Evolutionary conservation across 257 asterid genomes (phyloP), one percentile per base, ranked within the genome.

Genomic region (Mentha longifolia): DNA sequence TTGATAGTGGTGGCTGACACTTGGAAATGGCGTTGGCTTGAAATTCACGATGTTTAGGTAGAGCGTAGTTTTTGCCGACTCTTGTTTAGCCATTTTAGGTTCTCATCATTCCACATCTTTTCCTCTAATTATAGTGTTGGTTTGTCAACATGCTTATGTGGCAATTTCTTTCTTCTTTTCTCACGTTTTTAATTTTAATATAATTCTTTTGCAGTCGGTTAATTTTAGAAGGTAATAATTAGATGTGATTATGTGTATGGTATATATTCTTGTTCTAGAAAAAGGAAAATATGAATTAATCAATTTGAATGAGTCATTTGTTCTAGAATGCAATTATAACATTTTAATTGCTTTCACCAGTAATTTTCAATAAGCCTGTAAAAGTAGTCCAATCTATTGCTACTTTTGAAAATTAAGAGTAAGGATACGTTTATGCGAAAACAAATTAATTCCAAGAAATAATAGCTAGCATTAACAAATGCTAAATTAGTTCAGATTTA

Each of bases 21-120:
- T 73, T 64, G 12, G 4, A 22, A 51, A 15, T 41, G 74, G 43
- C n/a, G 43, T 16, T 58, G 67, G 75, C 75, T 70, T 70, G 50
- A 58, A 57, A 58, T 70, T 70, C 60, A 70, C 75, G 67, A 70
- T 41, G 6, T 60, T 58, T 59, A 43, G 74, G 74, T 70, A 70
- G 15, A 16, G 37, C 59, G 58, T 43, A 41, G 56, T 41, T 57
- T 45, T 46, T 13, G 22, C n/a, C 74, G 68, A 70, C 75, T 70
- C 50, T 16, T 59, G 50, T 33, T 45, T 70, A 46, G 28, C 66
- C 67, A 70, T 59, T 70, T 59, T 46, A 9, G 61, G 37, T 25
- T 35, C 16, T 70, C 28, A 70, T 70, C 50, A 70, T 35, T 70
- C 50, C 22, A 70, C 12, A 45, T 59, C 60, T 70, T 70, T 70